A percentile compares a stretch with the other conserved stretches of the same genome.
Conservation (phyloP, 2,329 filamentous ascomycete genomes). For the Hypoxylon sp. region DNA sequence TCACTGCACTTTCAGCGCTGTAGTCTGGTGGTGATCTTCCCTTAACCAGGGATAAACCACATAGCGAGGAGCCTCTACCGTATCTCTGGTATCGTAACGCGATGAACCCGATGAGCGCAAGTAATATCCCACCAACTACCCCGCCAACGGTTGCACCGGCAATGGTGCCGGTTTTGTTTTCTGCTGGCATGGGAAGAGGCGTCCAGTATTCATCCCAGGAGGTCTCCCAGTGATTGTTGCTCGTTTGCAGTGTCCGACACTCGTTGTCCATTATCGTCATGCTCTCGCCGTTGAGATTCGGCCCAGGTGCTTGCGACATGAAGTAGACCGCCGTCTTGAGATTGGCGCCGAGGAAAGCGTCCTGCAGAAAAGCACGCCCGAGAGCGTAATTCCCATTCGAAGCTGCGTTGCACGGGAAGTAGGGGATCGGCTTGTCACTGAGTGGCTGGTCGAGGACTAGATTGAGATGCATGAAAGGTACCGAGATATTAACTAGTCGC, state of each 20-base stretch:
- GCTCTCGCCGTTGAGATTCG: conserved; percentile 14
- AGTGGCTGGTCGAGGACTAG: conserved; percentile 50
- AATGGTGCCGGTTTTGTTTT: conserved; percentile 1
- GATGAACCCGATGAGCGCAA: conserved; percentile 6
- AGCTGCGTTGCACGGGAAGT: conserved; percentile 51
- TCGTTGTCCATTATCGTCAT: conserved; percentile 12
- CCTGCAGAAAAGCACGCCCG: conserved; percentile 53
- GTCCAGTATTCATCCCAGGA: conserved; percentile 27
- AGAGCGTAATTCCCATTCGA: conserved; percentile 42
- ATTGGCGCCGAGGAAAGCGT: conserved; percentile 24
- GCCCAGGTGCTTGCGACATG: conserved; percentile 18
- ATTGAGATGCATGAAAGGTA: conserved; percentile 49
- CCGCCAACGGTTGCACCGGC: conserved; percentile 18
- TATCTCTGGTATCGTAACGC: conserved; percentile 5
- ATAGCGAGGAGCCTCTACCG: conserved; percentile 18
- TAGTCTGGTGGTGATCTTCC: conserved; percentile 9
- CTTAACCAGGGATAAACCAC: conserved; percentile 11
- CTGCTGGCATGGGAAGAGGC: conserved; percentile 5
- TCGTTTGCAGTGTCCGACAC: conserved; percentile 7
- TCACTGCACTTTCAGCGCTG: neutral
- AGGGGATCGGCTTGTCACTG: conserved; percentile 43
- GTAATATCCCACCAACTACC: conserved; percentile 6
- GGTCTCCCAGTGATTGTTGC: conserved; percentile 31
- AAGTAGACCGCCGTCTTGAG: conserved; percentile 13
- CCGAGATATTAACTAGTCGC: conserved; percentile 50